Evolutionary conservation across 116 monocot species (phyloP), one percentile per base, ranked within the genome.

Genomic region (Zostera marina): DNA sequence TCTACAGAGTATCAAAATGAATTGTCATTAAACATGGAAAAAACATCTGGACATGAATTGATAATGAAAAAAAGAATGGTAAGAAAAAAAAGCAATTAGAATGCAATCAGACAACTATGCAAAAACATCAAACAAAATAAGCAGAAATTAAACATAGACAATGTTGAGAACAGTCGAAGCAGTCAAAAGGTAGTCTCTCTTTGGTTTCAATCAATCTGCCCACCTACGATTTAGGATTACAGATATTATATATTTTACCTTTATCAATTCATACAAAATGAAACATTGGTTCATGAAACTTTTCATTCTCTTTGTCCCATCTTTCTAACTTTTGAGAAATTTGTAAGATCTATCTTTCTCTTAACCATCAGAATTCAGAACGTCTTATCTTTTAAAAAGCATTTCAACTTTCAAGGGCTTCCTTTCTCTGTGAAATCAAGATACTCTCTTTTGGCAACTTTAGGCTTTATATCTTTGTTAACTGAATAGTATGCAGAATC

Each of bases 391-490:
- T 63, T 66, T 77, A 53, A 67, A 42, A 49, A 52, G 53, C 59
- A 54, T 15, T 75, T 69, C 51, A 59, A 70, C n/a, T n/a, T n/a
- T 73, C 51, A 59, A 70, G 68, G 51, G 60, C 40, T 74, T 66
- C 74, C 73, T 64, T 73, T 71, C 73, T 72, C 71, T 70, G 70
- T 73, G 63, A 74, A 62, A 67, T 61, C 70, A 66, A 71, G 66
- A 53, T 66, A 69, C 72, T 64, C 70, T 65, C 74, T 61, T 73
- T 76, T 63, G 62, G 70, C 70, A 73, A 73, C 72, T 84, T 53
- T 68, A 71, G 56, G 59, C 79, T 79, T 60, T 79, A 84, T 58
- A 71, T 84, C 84, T 79, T 76, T 84, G 47, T 84, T 79, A 76
- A 84, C 84, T 84, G 84, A 63, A 78, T 75, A 67, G 66, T 78